Percentiles rank a stretch among this genome's conserved stretches.
Evolutionary conservation across 2,329 filamentous ascomycete genomes (phyloP).

Genomic region (Hypoxylon sp.): DNA sequence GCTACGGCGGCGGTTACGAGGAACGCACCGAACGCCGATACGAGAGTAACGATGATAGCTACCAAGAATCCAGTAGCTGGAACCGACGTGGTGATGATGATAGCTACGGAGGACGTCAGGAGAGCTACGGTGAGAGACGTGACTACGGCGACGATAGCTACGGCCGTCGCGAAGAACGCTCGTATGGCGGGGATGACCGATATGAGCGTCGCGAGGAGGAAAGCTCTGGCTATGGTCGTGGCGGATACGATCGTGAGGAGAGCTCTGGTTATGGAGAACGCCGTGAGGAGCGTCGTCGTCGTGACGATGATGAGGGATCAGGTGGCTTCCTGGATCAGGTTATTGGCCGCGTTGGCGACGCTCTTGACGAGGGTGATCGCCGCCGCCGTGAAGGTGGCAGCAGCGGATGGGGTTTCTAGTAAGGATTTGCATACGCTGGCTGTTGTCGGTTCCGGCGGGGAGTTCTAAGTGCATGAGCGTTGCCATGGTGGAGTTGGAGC

Average conservation of each 20-base stretch:
- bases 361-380: constrained; percentile 45
- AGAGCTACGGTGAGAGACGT: constrained; percentile 15
- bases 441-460: constrained; percentile 15
- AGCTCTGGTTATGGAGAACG: constrained; percentile 36
- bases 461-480: constrained; percentile 9
- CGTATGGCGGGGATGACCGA: constrained; percentile 40
- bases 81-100: constrained; percentile 43
- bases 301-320: constrained; percentile 43
- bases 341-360: constrained; percentile 46
- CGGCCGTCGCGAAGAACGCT: constrained; percentile 36
- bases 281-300: constrained; percentile 42
- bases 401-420: constrained; percentile 46
- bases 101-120: constrained; percentile 13
- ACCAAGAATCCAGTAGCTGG: constrained; percentile 49
- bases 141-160: constrained; percentile 20
- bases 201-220: constrained; percentile 47
- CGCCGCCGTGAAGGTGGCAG: constrained; percentile 45
- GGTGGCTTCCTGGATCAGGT: constrained; percentile 48
- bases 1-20: constrained; percentile 70
- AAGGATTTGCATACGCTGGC: constrained; percentile 14
- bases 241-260: constrained; percentile 45
- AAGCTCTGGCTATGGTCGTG: constrained; percentile 21
- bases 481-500: constrained; percentile 18
- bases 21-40: constrained; percentile 70
- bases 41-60: constrained; percentile 55